A percentile compares a stretch with the other conserved stretches of the same genome.
Evolutionary conservation across 2,329 filamentous ascomycete genomes (phyloP).

Genomic region (Hymenoscyphus infarciens): DNA sequence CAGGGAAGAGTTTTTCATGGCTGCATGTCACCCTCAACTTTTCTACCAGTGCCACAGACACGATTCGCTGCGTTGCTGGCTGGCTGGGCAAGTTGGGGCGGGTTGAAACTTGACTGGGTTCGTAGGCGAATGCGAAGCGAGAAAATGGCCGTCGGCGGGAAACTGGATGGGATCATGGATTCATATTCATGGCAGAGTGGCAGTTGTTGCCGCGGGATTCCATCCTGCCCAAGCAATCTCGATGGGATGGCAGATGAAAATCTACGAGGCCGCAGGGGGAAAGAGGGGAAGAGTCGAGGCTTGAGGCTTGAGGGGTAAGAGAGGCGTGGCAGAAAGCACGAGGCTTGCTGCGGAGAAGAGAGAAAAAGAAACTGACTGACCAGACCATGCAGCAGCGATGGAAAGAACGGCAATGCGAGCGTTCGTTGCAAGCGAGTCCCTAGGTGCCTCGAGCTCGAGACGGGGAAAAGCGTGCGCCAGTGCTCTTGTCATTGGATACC

Average conservation of each 20-base stretch:
- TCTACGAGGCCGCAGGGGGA: not conserved
- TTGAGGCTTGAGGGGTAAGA: not conserved
- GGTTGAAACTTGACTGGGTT: constrained; percentile 7
- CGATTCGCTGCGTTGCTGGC: not conserved
- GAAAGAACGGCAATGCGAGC: not conserved
- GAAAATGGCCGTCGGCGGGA: not conserved
- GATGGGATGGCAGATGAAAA: not conserved
- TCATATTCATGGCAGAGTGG: not conserved
- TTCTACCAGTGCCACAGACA: not conserved
- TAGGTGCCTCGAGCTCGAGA: not conserved
- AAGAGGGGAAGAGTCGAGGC: not conserved
- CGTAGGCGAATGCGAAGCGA: not conserved
- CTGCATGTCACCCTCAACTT: constrained; percentile 1
- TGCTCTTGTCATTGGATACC: not conserved
- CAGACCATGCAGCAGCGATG: not conserved
- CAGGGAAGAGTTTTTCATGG: constrained; percentile 23
- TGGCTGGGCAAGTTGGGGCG: not conserved
- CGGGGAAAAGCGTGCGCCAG: not conserved
- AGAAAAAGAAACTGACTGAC: not conserved
- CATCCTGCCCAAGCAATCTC: not conserved
- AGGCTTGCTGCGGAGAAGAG: not conserved
- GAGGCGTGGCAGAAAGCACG: not conserved
- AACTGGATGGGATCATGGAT: not conserved
- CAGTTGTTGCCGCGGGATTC: not conserved
- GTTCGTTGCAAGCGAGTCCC: not conserved